phyloP scores from a whole-genome alignment of 2,329 filamentous ascomycete genomes.

The Botrytis elliptica region DNA sequence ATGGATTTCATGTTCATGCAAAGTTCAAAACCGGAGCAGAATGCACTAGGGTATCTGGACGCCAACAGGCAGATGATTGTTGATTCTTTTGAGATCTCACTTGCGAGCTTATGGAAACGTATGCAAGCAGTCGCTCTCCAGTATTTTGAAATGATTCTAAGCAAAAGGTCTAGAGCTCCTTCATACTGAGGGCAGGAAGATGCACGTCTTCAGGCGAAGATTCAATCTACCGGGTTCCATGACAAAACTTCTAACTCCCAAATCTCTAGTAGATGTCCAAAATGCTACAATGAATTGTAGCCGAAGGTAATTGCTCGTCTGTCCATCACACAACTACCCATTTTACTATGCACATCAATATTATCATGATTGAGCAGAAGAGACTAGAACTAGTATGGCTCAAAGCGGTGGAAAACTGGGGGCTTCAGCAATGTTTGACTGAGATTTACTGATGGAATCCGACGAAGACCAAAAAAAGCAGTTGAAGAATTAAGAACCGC shows the following conservation, averaged over 20 bases:
- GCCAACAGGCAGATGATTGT: background rate
- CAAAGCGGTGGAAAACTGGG: background rate
- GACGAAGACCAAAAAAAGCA: too few species aligned
- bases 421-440: background rate
- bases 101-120: background rate
- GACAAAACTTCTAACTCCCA: too few species aligned
- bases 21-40: background rate
- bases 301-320: background rate
- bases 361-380: background rate
- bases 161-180: background rate
- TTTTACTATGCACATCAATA: background rate
- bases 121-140: background rate
- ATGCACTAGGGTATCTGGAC: background rate
- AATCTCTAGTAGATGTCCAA: background rate
- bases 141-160: background rate
- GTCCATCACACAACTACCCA: too few species aligned
- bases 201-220: too few species aligned
- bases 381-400: background rate
- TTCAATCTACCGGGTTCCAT: too few species aligned
- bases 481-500: background rate
- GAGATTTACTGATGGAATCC: background rate
- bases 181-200: background rate
- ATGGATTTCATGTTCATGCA: background rate
- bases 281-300: background rate
- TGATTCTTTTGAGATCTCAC: background rate